Evolutionary conservation across 2,329 filamentous ascomycete species (phyloP), one percentile per base, ranked within the genome.

Genomic region (Exophiala spinifera): DNA sequence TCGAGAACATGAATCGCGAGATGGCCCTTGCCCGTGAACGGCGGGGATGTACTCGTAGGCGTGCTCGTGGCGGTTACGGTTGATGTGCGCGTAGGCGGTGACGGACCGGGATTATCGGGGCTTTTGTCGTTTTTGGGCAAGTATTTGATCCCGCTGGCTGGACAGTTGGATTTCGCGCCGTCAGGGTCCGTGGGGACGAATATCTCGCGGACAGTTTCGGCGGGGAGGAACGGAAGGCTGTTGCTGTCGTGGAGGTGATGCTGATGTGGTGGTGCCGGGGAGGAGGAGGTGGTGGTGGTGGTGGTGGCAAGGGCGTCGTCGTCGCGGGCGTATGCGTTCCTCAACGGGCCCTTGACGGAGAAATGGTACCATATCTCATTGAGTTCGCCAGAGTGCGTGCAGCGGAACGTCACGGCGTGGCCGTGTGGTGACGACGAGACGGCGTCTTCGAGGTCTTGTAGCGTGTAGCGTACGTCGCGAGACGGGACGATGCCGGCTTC

Each of bases 331-430:
- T 21, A 20, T 20, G 34, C 70, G 4, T 61, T 64, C 42, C 73
- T 67, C 8, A 74, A 60, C 37, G 70, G 67, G 14, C 80, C 80
- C 36, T 75, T 71, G 28, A 80, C 74, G 56, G 86, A 82, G 74
- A 81, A 88, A 65, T 86, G 83, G 62, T 83, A 83, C 77, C 79
- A 82, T 10, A 82, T 72, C 66, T 83, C 78, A 25, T 76, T 76
- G 3, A 84, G 65, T n/a, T 72, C 67, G 25, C 69, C 65, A 33
- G 64, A 61, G 8, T 71, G 72, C 66, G 80, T 83, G 58, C 85
- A 87, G 17, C 82, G 76, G 19, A 88, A 76, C 7, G 83, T 82
- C 4, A 82, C 77, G 11, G 77, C 71, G 20, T 78, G 76, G 5
- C 81, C 81, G 57, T 79, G 76, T 23, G 76, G 71, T 19, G 79